Evolutionary conservation across 768 basidiomycete species (phyloP).

Genomic region (Rhizopogon rudus): DNA sequence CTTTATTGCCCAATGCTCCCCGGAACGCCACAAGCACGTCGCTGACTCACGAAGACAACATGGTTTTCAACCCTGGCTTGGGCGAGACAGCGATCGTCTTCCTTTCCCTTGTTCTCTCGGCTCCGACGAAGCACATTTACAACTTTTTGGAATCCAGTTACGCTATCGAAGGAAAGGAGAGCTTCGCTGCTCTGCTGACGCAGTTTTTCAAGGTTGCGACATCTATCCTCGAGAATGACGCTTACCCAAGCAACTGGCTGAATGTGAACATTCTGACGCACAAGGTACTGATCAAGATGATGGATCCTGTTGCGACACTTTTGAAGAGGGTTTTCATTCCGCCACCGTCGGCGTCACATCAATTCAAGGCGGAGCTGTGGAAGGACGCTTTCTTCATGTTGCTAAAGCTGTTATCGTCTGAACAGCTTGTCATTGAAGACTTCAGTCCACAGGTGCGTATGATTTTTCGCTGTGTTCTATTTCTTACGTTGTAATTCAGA

Average conservation of each 20-base stretch:
- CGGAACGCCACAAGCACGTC: constrained; percentile 37
- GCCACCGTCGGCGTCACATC: constrained; percentile 47
- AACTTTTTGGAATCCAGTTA: constrained; percentile 75
- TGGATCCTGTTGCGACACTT: constrained; percentile 76
- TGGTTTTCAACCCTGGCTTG: constrained; percentile 65
- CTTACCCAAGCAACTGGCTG: constrained; percentile 88
- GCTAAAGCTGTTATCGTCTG: constrained; percentile 80
- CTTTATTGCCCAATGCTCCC: constrained; percentile 55
- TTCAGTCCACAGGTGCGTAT: constrained; percentile 80
- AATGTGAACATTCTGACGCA: constrained; percentile 88
- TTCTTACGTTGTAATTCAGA: constrained; percentile 39
- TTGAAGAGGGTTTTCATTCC: constrained; percentile 82
- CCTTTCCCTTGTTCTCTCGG: constrained; percentile 75
- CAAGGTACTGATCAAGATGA: constrained; percentile 82
- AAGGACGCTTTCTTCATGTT: constrained; percentile 75
- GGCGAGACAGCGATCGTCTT: constrained; percentile 87
- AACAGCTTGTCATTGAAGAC: constrained; percentile 91
- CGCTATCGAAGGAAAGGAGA: constrained; percentile 86
- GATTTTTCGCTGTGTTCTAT: neutral
- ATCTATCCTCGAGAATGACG: constrained; percentile 81
- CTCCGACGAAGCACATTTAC: constrained; percentile 70
- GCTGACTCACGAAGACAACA: constrained; percentile 40
- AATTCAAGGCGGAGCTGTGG: constrained; percentile 81
- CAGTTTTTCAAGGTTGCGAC: constrained; percentile 77
- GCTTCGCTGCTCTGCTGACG: constrained; percentile 63